A percentile compares a stretch with the other conserved stretches of the same genome.
Evolutionary conservation across 257 asterid species (phyloP).

Genomic region (Solanum habrochaites): DNA sequence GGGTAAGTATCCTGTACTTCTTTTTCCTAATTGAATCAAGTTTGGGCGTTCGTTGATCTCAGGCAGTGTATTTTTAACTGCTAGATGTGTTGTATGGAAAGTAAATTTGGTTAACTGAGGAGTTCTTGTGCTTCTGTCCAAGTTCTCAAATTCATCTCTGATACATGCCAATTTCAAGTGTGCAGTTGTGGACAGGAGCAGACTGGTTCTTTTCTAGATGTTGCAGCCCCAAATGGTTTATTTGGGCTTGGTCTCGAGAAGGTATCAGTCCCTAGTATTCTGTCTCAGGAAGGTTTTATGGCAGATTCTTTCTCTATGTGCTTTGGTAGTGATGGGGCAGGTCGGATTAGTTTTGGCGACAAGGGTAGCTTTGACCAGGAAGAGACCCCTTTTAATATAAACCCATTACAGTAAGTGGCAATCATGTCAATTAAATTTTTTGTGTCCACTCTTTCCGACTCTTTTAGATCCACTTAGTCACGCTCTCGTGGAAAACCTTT

Average conservation of each 20-base stretch:
- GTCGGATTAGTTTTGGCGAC: constrained; percentile 74
- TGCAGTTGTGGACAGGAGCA: constrained; percentile 82
- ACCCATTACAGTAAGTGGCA: constrained; percentile 52
- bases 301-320: constrained; percentile 87
- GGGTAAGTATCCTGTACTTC: constrained; percentile 51
- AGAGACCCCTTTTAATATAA: constrained; percentile 54
- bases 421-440: neutral
- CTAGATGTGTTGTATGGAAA: neutral
- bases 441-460: neutral
- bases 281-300: constrained; percentile 44
- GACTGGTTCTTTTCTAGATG: constrained; percentile 67
- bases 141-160: neutral
- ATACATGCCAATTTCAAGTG: constrained; percentile 5
- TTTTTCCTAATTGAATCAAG: neutral
- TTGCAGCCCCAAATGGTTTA: constrained; percentile 82
- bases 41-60: neutral
- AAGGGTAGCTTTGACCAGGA: constrained; percentile 78
- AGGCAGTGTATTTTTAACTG: neutral
- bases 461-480: neutral
- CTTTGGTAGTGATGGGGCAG: constrained; percentile 65
- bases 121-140: neutral
- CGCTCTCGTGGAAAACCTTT: neutral
- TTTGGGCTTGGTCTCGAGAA: constrained; percentile 82
- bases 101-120: neutral
- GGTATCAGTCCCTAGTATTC: constrained; percentile 73